Percentiles rank a stretch among this genome's conserved stretches.
phyloP scores from a whole-genome alignment of 345 rosid species.

The Rhodomyrtus tomentosa region DNA sequence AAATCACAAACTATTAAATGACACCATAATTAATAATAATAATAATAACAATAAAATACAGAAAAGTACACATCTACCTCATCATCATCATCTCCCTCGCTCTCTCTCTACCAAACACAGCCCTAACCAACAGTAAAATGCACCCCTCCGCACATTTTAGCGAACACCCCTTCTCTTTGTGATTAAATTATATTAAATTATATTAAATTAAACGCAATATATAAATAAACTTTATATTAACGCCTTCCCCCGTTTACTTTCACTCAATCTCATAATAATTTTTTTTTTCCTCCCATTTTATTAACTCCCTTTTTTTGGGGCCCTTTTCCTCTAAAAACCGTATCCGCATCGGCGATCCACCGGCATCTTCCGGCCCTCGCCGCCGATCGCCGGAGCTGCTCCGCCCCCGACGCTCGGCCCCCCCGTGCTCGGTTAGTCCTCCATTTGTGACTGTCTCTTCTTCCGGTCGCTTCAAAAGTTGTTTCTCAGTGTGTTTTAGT shows the following conservation, averaged over 20 bases:
- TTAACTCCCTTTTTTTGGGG: not conserved
- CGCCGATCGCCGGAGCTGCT: not conserved
- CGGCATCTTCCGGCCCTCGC: slow-evolving; percentile 15
- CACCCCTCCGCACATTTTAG: slow-evolving; percentile 4
- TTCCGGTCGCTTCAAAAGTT: not conserved
- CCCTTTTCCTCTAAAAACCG: slow-evolving; percentile 4
- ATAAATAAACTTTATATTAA: not conserved
- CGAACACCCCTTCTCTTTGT: not conserved
- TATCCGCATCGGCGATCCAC: slow-evolving; percentile 37
- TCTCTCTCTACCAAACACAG: slow-evolving; percentile 5
- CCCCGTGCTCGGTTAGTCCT: not conserved
- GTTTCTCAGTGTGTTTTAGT: not conserved
- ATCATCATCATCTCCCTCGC: not conserved
- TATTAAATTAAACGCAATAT: not conserved
- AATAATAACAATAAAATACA: not conserved
- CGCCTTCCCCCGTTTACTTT: slow-evolving; percentile 7
- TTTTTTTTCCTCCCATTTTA: not conserved
- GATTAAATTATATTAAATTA: not conserved
- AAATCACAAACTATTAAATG: not conserved
- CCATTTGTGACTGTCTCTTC: not conserved
- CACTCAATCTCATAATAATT: slow-evolving; percentile 9
- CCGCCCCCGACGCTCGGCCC: not conserved
- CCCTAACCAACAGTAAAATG: not conserved
- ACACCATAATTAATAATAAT: not conserved
- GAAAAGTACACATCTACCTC: not conserved